These are phyloP conservation scores for Gilbertella persicaria DNA, from an alignment of 371 early-diverging fungal species.

Conservation along the genomic window DNA sequence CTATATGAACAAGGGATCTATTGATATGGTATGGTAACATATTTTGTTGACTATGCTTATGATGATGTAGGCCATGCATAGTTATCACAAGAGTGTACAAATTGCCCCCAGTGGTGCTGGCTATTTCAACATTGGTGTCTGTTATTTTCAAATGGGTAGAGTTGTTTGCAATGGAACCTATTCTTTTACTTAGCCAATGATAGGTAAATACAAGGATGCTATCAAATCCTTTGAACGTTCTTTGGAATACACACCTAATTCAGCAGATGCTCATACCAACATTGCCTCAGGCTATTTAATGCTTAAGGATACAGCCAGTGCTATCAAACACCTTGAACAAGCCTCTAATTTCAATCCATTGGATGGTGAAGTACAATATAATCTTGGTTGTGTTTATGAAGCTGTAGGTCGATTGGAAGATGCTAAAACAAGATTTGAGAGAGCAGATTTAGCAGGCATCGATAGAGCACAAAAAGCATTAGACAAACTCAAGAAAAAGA, in stretches of 20 bases:
- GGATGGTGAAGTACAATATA: slow-evolving; percentile 78
- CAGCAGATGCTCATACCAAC: slow-evolving; percentile 83
- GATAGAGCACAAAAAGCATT: slow-evolving; percentile 53
- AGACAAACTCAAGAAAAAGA: slow-evolving; percentile 35
- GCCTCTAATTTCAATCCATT: slow-evolving; percentile 74
- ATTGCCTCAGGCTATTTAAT: slow-evolving; percentile 77
- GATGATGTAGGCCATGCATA: slow-evolving; percentile 46
- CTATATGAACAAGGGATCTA: slow-evolving; percentile 41
- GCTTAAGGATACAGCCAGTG: slow-evolving; percentile 60
- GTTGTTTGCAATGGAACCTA: no score
- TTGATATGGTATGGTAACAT: slow-evolving; percentile 41
- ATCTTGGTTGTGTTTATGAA: slow-evolving; percentile 78
- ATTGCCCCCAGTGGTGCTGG: slow-evolving; percentile 57
- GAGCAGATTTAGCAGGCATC: slow-evolving; percentile 64
- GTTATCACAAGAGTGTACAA: slow-evolving; percentile 49
- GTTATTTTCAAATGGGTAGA: slow-evolving; percentile 71
- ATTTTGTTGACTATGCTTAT: background rate
- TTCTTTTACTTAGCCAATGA: background rate
- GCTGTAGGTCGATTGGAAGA: slow-evolving; percentile 64
- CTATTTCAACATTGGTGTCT: slow-evolving; percentile 81
- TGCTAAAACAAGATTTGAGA: slow-evolving; percentile 71
- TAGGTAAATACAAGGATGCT: slow-evolving; percentile 60
- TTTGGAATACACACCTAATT: slow-evolving; percentile 62
- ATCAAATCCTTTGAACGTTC: slow-evolving; percentile 71
- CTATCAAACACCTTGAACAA: slow-evolving; percentile 66